Percentiles rank a stretch among this genome's conserved stretches.
Conservation (phyloP, 768 basidiomycete genomes). For the Mycena polygramma region DNA sequence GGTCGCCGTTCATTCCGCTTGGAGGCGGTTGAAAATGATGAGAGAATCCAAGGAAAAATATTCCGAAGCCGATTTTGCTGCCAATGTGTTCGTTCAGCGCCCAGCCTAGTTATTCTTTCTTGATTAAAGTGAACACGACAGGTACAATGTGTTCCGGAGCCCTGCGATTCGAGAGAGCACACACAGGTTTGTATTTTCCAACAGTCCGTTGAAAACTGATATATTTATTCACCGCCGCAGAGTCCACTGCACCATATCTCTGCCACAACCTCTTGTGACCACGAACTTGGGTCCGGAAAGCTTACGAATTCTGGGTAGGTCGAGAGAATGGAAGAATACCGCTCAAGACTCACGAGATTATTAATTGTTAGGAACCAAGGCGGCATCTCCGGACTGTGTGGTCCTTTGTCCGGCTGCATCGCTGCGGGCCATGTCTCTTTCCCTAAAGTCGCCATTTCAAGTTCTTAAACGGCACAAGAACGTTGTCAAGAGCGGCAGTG, state of each 20-base stretch:
- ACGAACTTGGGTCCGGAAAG: conserved; percentile 45
- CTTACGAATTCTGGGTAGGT: conserved; percentile 53
- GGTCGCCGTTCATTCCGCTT: conserved; percentile 57
- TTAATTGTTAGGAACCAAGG: conserved; percentile 47
- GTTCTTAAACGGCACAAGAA: conserved; percentile 55
- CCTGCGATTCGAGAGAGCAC: conserved; percentile 57
- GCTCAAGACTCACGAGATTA: background rate
- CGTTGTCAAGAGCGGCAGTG: conserved; percentile 52
- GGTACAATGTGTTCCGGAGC: conserved; percentile 64
- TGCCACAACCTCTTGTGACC: conserved; percentile 57
- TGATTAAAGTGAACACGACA: conserved; percentile 34
- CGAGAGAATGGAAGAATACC: background rate
- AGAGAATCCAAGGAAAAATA: conserved; percentile 59
- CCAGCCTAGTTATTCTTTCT: background rate
- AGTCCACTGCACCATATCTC: conserved; percentile 61
- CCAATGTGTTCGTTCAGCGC: conserved; percentile 60
- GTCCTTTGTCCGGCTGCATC: conserved; percentile 58
- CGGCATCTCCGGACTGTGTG: conserved; percentile 63
- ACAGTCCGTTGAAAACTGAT: conserved; percentile 12
- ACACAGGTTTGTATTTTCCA: conserved; percentile 51
- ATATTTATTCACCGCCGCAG: conserved; percentile 43
- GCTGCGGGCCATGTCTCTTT: conserved; percentile 57
- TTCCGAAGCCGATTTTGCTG: conserved; percentile 68
- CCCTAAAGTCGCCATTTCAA: conserved; percentile 62
- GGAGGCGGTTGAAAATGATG: conserved; percentile 60